A percentile compares a stretch with the other conserved stretches of the same genome.
Conservation (phyloP, 352 stramenopile genomes). For the Phytophthora aleatoria region DNA sequence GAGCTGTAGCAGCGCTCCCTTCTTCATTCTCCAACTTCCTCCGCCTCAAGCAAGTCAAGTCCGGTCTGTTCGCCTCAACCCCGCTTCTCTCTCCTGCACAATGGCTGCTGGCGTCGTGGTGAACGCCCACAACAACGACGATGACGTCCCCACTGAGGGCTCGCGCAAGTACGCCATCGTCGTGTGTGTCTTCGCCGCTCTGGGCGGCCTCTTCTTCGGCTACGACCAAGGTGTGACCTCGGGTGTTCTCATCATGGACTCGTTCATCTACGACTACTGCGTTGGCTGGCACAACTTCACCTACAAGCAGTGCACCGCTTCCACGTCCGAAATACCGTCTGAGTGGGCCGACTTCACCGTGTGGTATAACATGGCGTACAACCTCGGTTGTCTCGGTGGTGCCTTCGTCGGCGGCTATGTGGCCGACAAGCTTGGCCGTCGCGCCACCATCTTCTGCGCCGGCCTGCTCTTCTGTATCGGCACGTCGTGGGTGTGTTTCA, state of each 20-base stretch:
- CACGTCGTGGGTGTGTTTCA: constrained; percentile 43
- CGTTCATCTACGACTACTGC: constrained; percentile 54
- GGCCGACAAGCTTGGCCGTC: constrained; percentile 47
- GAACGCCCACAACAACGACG: constrained; percentile 1
- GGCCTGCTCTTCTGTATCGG: constrained; percentile 46
- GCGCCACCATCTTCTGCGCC: constrained; percentile 47
- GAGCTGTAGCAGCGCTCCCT: neutral
- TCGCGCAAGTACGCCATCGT: constrained; percentile 41
- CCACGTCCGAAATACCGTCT: constrained; percentile 31
- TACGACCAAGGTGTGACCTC: constrained; percentile 46
- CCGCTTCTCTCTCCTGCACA: constrained; percentile 1
- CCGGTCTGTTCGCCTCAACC: constrained; percentile 1
- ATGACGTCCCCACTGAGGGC: neutral
- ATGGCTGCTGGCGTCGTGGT: constrained; percentile 12
- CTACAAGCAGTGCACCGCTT: constrained; percentile 32
- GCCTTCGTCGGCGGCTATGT: constrained; percentile 43
- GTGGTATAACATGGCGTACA: constrained; percentile 67
- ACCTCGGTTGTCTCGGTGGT: constrained; percentile 53
- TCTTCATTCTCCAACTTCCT: constrained; percentile 32
- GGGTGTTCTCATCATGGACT: constrained; percentile 47
- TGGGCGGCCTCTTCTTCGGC: constrained; percentile 47
- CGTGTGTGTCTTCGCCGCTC: constrained; percentile 43
- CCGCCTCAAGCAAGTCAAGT: constrained; percentile 20
- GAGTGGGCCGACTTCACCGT: constrained; percentile 48
- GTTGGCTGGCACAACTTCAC: constrained; percentile 37